phyloP scores from a whole-genome alignment of 1,139 yeast species.

The Sugiyamaella xylanicola region DNA sequence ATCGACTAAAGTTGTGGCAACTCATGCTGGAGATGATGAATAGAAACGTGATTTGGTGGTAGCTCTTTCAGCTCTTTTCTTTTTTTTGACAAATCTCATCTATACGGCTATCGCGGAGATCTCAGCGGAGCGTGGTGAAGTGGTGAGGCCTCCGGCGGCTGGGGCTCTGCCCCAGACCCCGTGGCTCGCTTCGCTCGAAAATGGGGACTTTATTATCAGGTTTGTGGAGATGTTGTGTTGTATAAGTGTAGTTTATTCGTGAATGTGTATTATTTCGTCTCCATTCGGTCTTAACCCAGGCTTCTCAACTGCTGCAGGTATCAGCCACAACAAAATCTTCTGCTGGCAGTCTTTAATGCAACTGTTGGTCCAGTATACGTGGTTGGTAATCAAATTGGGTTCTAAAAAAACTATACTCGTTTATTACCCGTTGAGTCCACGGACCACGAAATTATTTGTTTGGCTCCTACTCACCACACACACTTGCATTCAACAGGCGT shows the following conservation, averaged over 20 bases:
- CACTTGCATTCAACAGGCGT: background rate
- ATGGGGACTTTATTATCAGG: too few species aligned
- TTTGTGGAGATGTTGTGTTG: too few species aligned
- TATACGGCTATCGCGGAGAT: background rate
- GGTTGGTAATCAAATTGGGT: too few species aligned
- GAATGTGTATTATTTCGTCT: too few species aligned
- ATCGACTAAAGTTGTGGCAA: constrained; percentile 3
- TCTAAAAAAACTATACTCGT: too few species aligned
- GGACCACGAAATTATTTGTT: background rate
- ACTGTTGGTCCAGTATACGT: too few species aligned
- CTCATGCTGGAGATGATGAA: constrained; percentile 13
- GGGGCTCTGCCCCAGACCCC: background rate
- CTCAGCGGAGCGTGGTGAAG: too few species aligned
- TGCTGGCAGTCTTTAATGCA: too few species aligned
- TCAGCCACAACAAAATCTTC: too few species aligned
- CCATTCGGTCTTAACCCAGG: too few species aligned
- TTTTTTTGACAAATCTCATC: constrained; percentile 6
- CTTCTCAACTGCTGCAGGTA: too few species aligned
- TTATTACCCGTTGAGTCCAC: background rate
- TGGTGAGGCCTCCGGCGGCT: background rate
- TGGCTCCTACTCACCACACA: background rate
- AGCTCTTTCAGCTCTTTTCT: background rate
- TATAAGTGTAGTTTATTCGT: too few species aligned
- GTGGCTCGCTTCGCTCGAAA: background rate
- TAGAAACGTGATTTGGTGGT: constrained; percentile 12